These are phyloP conservation scores for Suillus paluster DNA, from an alignment of 768 basidiomycete species.

Conservation along the genomic window DNA sequence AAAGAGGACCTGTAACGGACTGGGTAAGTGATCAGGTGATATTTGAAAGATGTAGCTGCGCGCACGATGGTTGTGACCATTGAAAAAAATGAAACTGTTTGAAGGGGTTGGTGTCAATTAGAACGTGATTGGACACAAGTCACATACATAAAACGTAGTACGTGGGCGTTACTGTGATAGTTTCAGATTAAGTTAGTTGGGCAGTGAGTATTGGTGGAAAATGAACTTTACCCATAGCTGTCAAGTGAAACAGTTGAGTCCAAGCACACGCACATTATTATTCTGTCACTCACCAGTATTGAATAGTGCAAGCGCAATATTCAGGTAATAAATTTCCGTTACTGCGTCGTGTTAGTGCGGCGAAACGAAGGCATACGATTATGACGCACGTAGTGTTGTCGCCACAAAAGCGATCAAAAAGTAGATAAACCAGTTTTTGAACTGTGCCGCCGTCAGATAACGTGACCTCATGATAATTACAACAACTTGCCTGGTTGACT, in stretches of 20 bases:
- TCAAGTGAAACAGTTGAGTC: slow-evolving; percentile 8
- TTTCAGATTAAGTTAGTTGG: slow-evolving; percentile 25
- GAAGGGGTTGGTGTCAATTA: slow-evolving; percentile 1
- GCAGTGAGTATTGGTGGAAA: slow-evolving; percentile 7
- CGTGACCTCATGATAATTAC: not conserved
- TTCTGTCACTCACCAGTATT: slow-evolving; percentile 68
- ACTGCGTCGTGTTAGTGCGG: slow-evolving; percentile 46
- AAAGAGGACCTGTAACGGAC: slow-evolving; percentile 69
- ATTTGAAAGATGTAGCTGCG: slow-evolving; percentile 15
- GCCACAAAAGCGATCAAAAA: slow-evolving; percentile 84
- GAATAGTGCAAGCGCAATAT: slow-evolving; percentile 94
- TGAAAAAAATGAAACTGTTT: slow-evolving; percentile 78
- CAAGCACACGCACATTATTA: slow-evolving; percentile 1
- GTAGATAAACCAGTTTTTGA: slow-evolving; percentile 92
- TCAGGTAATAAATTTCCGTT: slow-evolving; percentile 93
- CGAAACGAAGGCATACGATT: not conserved
- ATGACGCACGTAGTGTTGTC: slow-evolving; percentile 64
- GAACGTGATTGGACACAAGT: not conserved
- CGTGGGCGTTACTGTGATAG: slow-evolving; percentile 71
- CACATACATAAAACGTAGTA: slow-evolving; percentile 83
- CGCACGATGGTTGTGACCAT: slow-evolving; percentile 82
- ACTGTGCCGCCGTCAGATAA: slow-evolving; percentile 47
- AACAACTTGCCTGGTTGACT: slow-evolving; percentile 68
- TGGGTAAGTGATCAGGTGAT: not conserved
- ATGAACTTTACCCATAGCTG: slow-evolving; percentile 65